A percentile compares a stretch with the other conserved stretches of the same genome.
Conservation (phyloP, 1,284 basidiomycete species). For the Cerrena zonata region DNA sequence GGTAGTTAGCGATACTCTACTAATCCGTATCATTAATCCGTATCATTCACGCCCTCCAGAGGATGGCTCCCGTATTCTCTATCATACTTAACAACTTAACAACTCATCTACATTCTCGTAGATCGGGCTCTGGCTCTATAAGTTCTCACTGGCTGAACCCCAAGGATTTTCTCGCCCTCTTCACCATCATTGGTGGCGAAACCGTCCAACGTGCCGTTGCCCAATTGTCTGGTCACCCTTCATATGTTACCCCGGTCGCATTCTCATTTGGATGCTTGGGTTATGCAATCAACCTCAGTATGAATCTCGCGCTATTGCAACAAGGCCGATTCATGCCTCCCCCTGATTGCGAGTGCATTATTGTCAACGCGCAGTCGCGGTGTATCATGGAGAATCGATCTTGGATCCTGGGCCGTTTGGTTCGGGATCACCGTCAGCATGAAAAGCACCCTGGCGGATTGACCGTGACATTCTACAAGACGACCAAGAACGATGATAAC, state of each 20-base stretch:
- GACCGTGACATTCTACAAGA: slow-evolving; percentile 11
- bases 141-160: slow-evolving; percentile 27
- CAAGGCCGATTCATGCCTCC: slow-evolving; percentile 26
- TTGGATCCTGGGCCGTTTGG: slow-evolving; percentile 28
- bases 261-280: slow-evolving; percentile 36
- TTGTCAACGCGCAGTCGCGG: slow-evolving; percentile 26
- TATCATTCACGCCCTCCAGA: too few species aligned
- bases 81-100: too few species aligned
- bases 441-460: slow-evolving; percentile 16
- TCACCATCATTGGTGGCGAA: slow-evolving; percentile 32
- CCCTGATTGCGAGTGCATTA: slow-evolving; percentile 19
- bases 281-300: slow-evolving; percentile 28
- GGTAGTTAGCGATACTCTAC: too few species aligned
- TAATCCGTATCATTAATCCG: too few species aligned
- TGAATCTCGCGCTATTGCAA: slow-evolving; percentile 24
- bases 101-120: too few species aligned
- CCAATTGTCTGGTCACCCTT: slow-evolving; percentile 23
- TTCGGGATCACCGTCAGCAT: slow-evolving; percentile 23
- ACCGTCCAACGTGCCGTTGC: slow-evolving; percentile 30
- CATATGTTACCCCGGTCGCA: slow-evolving; percentile 28
- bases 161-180: slow-evolving; percentile 24
- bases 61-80: too few species aligned
- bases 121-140: slow-evolving; percentile 13
- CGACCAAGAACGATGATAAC: slow-evolving; percentile 3
- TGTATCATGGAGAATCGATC: slow-evolving; percentile 24